Evolutionary conservation across 2,329 filamentous ascomycete species (phyloP).

Genomic region (Metarhizium anisopliae): DNA sequence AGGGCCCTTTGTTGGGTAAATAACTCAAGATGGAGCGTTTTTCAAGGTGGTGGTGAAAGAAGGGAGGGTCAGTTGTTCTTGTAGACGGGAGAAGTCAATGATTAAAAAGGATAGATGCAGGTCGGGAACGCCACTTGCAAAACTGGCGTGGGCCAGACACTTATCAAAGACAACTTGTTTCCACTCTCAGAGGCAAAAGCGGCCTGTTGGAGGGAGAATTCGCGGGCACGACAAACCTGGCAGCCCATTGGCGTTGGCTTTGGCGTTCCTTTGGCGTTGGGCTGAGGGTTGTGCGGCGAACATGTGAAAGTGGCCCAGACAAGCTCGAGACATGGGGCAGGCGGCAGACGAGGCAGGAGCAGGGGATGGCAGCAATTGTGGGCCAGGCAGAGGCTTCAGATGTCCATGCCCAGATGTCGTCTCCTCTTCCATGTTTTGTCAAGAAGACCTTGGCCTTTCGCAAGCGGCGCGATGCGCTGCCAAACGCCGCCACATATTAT

Average conservation of each 20-base stretch:
- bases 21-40: neutral
- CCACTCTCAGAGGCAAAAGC: too few relatives aligned
- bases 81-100: constrained; percentile 5
- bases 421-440: neutral
- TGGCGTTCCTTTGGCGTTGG: neutral
- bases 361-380: constrained; percentile 4
- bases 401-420: neutral
- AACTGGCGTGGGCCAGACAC: constrained; percentile 2
- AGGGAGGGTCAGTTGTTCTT: neutral
- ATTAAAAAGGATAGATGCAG: constrained; percentile 4
- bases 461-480: neutral
- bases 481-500: neutral
- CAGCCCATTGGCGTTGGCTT: neutral
- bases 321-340: neutral
- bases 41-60: neutral
- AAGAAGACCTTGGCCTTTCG: neutral
- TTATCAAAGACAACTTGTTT: neutral
- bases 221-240: neutral
- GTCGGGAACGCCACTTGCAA: constrained; percentile 3
- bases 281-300: neutral
- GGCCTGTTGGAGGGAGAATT: neutral
- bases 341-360: neutral
- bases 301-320: constrained; percentile 6
- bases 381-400: neutral
- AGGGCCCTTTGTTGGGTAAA: neutral